Evolutionary conservation across 1,139 yeast genomes (phyloP).

Genomic region (Magnusiomyces fungicola): DNA sequence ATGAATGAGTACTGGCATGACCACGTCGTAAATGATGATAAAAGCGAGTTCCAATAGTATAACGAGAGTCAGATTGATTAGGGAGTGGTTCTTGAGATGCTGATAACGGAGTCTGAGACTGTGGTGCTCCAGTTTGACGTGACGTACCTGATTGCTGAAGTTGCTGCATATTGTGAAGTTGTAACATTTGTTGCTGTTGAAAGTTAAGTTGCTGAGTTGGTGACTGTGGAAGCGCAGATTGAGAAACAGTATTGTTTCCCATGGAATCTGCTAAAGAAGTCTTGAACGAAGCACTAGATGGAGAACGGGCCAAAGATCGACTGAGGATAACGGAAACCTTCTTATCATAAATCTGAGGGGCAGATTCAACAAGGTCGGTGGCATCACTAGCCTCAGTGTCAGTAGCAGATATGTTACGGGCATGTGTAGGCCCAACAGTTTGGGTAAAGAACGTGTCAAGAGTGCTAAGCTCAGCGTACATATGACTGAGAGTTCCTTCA

Average conservation of each 20-base stretch:
- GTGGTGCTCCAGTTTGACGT: no score
- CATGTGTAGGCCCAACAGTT: conserved; percentile 37
- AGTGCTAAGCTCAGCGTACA: conserved; percentile 96
- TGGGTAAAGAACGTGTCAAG: conserved; percentile 87
- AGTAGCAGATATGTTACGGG: conserved; percentile 31
- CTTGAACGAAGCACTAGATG: conserved; percentile 70
- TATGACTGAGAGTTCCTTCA: conserved; percentile 70
- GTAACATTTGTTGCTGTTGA: background rate
- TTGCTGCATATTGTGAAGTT: background rate
- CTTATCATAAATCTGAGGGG: conserved; percentile 72
- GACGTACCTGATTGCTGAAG: no score
- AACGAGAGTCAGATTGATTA: conserved; percentile 5
- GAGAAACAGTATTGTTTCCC: conserved; percentile 18
- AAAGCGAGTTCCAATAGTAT: conserved; percentile 6
- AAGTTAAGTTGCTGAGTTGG: conserved; percentile 1
- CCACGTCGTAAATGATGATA: conserved; percentile 5
- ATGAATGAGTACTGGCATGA: background rate
- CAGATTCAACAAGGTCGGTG: conserved; percentile 51
- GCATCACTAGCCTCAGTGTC: conserved; percentile 40
- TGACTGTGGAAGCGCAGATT: background rate
- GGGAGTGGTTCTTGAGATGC: background rate
- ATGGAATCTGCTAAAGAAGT: conserved; percentile 49
- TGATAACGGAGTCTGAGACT: background rate
- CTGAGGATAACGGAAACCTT: conserved; percentile 70
- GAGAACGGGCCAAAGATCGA: conserved; percentile 65